Conservation (phyloP, 371 early-diverging fungal genomes). For the Mucor plumbeus region DNA sequence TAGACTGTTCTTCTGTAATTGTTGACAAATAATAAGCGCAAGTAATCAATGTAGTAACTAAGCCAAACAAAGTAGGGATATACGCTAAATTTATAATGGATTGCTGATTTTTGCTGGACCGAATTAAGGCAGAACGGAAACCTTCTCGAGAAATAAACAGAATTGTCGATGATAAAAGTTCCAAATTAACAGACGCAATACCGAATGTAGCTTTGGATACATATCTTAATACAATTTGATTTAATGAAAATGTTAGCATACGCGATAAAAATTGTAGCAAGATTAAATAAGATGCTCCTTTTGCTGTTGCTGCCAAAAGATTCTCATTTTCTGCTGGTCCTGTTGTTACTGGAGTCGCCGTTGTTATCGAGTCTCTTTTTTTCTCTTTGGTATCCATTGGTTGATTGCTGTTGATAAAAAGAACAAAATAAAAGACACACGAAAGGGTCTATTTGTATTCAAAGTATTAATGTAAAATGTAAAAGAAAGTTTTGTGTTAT, state of each 20-base stretch:
- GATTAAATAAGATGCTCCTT: conserved; percentile 79
- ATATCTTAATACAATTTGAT: conserved; percentile 76
- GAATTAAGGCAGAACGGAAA: conserved; percentile 82
- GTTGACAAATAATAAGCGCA: conserved; percentile 57
- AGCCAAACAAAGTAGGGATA: conserved; percentile 72
- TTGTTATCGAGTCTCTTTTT: not conserved
- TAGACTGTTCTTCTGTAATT: conserved; percentile 36
- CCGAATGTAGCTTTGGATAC: conserved; percentile 79
- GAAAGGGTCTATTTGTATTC: not conserved
- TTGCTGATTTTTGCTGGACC: conserved; percentile 55
- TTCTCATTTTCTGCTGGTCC: conserved; percentile 1
- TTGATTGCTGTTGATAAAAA: not conserved
- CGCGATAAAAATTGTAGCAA: conserved; percentile 81
- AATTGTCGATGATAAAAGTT: conserved; percentile 84
- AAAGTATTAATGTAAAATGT: not conserved
- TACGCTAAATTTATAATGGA: conserved; percentile 79
- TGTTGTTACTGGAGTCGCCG: not conserved
- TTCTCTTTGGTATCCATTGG: not conserved
- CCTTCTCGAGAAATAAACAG: conserved; percentile 93
- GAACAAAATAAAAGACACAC: not conserved
- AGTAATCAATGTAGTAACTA: conserved; percentile 53
- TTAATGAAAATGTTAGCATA: conserved; percentile 78
- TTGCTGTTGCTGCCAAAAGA: conserved; percentile 58
- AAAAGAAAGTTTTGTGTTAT: conserved; percentile 3
- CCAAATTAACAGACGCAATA: conserved; percentile 84